Evolutionary conservation across 768 basidiomycete genomes (phyloP).

Genomic region (Lyophyllum decastes): DNA sequence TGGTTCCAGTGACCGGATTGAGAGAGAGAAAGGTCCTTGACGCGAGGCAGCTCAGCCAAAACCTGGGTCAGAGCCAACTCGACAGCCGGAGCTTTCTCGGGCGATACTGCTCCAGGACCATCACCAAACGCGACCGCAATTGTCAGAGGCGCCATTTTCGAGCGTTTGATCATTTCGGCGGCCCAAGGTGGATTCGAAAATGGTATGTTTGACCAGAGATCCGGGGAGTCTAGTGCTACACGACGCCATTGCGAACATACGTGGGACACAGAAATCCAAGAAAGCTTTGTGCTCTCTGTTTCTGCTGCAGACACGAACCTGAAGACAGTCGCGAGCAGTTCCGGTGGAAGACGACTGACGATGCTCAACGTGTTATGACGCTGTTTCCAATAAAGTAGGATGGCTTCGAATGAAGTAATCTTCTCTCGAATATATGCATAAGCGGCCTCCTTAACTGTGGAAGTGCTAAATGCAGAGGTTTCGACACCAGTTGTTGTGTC

Average conservation of each 20-base stretch:
- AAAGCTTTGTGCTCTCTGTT: background rate
- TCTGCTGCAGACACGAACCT: background rate
- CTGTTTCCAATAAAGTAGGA: background rate
- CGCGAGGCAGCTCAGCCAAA: background rate
- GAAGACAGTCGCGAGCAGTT: background rate
- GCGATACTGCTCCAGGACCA: too few species aligned
- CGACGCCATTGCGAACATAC: conserved; percentile 8
- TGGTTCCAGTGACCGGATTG: background rate
- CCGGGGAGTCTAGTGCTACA: background rate
- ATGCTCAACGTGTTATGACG: background rate
- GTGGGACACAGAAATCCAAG: background rate
- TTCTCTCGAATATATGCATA: background rate
- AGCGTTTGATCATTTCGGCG: conserved; percentile 1
- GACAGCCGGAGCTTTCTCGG: too few species aligned
- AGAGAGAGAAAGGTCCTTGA: background rate
- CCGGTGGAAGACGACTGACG: background rate
- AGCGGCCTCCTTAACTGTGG: background rate
- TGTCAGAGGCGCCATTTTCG: background rate
- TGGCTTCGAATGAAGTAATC: background rate
- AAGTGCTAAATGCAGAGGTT: background rate
- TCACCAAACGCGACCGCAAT: background rate
- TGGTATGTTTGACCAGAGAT: conserved; percentile 4
- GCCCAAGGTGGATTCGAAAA: conserved; percentile 1
- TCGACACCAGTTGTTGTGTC: background rate
- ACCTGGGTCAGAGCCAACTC: background rate